These are phyloP conservation scores for Thinopyrum elongatum DNA, from an alignment of 176 grass and related monocot genomes.

Conservation along the genomic window DNA sequence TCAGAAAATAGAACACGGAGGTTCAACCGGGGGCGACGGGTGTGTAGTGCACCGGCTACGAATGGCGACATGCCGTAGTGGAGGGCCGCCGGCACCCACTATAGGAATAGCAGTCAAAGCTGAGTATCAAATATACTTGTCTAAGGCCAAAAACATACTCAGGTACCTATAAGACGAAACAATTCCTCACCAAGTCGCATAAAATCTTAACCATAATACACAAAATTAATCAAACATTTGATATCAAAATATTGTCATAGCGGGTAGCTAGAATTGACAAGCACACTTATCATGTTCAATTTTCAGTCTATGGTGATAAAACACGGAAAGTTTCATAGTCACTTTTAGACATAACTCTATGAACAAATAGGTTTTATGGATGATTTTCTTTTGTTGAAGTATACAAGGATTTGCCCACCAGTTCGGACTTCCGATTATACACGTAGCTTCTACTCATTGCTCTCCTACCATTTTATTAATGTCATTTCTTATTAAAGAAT, in stretches of 20 bases:
- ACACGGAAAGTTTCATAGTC: not conserved
- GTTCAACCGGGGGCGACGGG: too few relatives aligned
- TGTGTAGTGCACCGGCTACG: too few relatives aligned
- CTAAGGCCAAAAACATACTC: too few relatives aligned
- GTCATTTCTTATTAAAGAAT: too few relatives aligned
- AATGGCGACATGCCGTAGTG: too few relatives aligned
- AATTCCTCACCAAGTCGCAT: not conserved
- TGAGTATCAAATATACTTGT: too few relatives aligned
- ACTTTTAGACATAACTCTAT: slow-evolving; percentile 1
- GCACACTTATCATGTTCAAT: not conserved
- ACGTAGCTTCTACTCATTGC: not conserved
- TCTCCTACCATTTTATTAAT: not conserved
- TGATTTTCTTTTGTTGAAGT: not conserved
- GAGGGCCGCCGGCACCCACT: not conserved
- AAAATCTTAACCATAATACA: not conserved
- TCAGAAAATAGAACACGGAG: too few relatives aligned
- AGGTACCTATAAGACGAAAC: slow-evolving; percentile 12
- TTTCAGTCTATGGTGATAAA: not conserved
- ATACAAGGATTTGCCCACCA: too few relatives aligned
- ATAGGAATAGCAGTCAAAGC: not conserved
- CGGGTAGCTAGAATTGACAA: not conserved
- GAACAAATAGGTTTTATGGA: not conserved
- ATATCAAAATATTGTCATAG: not conserved
- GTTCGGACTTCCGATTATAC: too few relatives aligned
- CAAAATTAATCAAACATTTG: not conserved